Conservation (phyloP, 73 alveolate species). For the Paramecium sonneborni region DNA sequence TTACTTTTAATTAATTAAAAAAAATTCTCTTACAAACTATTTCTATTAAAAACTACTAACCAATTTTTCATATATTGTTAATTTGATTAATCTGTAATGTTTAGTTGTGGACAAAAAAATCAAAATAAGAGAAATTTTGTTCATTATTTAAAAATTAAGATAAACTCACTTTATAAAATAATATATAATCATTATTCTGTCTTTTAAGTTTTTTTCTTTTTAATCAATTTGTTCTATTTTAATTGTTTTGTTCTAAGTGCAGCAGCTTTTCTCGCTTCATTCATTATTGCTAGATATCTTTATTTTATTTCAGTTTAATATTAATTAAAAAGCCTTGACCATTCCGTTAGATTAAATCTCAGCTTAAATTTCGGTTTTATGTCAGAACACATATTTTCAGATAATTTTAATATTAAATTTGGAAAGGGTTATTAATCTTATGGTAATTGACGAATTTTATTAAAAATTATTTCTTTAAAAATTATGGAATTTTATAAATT, state of each 20-base stretch:
- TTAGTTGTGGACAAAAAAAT: too few relatives aligned
- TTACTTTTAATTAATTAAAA: too few relatives aligned
- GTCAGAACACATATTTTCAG: conserved; percentile 30
- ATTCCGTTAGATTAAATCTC: background rate
- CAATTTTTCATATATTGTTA: too few relatives aligned
- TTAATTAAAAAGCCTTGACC: background rate
- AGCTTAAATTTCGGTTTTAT: background rate
- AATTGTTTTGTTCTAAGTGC: background rate
- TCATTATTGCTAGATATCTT: background rate
- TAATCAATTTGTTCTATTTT: background rate
- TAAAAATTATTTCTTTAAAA: background rate
- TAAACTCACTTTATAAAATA: background rate
- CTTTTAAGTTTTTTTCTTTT: background rate
- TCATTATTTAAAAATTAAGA: too few relatives aligned
- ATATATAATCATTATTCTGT: background rate
- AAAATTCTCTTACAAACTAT: too few relatives aligned
- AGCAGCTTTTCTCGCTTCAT: conserved; percentile 16
- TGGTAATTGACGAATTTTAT: background rate
- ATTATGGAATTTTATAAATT: background rate
- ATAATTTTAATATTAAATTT: background rate
- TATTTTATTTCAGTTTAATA: background rate
- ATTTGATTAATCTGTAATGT: too few relatives aligned
- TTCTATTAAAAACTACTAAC: too few relatives aligned
- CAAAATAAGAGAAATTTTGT: too few relatives aligned
- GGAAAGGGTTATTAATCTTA: conserved; percentile 33